These are phyloP conservation scores for Suillus paluster DNA, from an alignment of 768 basidiomycete species.

Conservation along the genomic window DNA sequence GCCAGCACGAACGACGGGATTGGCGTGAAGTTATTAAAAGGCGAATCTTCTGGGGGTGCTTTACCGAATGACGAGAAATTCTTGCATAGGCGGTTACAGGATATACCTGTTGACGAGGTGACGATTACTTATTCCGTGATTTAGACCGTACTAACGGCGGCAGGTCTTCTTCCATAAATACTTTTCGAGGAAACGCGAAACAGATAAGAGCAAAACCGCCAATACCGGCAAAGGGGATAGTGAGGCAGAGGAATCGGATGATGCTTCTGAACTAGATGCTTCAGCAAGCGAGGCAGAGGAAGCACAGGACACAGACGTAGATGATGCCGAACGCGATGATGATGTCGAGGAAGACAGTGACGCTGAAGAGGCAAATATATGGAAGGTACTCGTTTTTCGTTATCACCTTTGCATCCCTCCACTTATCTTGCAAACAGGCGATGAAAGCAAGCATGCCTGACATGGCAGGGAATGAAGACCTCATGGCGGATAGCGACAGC, in stretches of 20 bases:
- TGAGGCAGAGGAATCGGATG: slow-evolving; percentile 22
- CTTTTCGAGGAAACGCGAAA: slow-evolving; percentile 74
- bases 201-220: slow-evolving; percentile 50
- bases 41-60: slow-evolving; percentile 50
- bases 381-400: slow-evolving; percentile 67
- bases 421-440: slow-evolving; percentile 50
- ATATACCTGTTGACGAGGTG: slow-evolving; percentile 89
- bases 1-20: slow-evolving; percentile 63
- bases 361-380: slow-evolving; percentile 72
- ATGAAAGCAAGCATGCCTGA: slow-evolving; percentile 89
- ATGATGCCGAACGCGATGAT: slow-evolving; percentile 25
- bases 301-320: slow-evolving; percentile 34
- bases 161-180: slow-evolving; percentile 92
- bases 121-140: slow-evolving; percentile 20
- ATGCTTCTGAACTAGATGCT: slow-evolving; percentile 37
- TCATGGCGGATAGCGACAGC: slow-evolving; percentile 45
- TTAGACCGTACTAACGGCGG: slow-evolving; percentile 4
- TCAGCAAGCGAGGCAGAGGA: slow-evolving; percentile 30
- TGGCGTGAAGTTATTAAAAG: slow-evolving; percentile 74
- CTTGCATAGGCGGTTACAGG: slow-evolving; percentile 65
- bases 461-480: slow-evolving; percentile 51
- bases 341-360: slow-evolving; percentile 20
- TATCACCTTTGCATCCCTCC: slow-evolving; percentile 5
- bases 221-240: slow-evolving; percentile 42
- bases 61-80: slow-evolving; percentile 79